Evolutionary conservation across 164 flowering plant species (phyloP).

Genomic region (Kingdonia uniflora): DNA sequence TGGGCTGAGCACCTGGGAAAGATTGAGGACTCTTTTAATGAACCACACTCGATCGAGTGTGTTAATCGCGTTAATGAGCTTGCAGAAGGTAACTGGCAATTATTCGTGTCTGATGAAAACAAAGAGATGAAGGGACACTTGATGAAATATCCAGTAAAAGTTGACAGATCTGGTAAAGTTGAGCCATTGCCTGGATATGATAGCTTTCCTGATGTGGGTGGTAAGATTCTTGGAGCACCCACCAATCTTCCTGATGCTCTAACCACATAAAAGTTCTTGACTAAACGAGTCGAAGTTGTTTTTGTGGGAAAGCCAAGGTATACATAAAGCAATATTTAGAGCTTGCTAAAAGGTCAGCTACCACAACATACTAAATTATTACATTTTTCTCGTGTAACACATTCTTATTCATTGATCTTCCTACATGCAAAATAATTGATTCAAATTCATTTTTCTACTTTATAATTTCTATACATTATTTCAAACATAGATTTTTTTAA

Average conservation of each 20-base stretch:
- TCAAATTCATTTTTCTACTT: too few species aligned
- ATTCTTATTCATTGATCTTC: too few species aligned
- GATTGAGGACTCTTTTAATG: slow-evolving; percentile 33
- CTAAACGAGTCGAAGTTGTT: too few species aligned
- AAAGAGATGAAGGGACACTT: slow-evolving; percentile 48
- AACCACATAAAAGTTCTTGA: slow-evolving; percentile 43
- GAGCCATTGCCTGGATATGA: slow-evolving; percentile 44
- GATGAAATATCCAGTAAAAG: slow-evolving; percentile 49
- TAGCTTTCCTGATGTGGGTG: slow-evolving; percentile 74
- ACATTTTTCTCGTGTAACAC: too few species aligned
- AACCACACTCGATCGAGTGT: slow-evolving; percentile 40
- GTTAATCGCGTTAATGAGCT: slow-evolving; percentile 35
- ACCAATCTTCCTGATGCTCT: slow-evolving; percentile 68
- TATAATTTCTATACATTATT: too few species aligned
- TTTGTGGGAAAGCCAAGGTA: too few species aligned
- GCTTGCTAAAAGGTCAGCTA: too few species aligned
- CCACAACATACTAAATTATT: too few species aligned
- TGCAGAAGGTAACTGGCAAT: slow-evolving; percentile 42
- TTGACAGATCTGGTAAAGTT: slow-evolving; percentile 38
- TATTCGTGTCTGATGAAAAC: slow-evolving; percentile 23
- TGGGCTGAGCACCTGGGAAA: slow-evolving; percentile 66
- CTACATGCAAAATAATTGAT: too few species aligned
- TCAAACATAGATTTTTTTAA: too few species aligned
- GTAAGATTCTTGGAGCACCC: slow-evolving; percentile 61
- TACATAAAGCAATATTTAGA: too few species aligned